A percentile compares a stretch with the other conserved stretches of the same genome.
Evolutionary conservation across 768 basidiomycete genomes (phyloP).

Genomic region (Pisolithus marmoratus): DNA sequence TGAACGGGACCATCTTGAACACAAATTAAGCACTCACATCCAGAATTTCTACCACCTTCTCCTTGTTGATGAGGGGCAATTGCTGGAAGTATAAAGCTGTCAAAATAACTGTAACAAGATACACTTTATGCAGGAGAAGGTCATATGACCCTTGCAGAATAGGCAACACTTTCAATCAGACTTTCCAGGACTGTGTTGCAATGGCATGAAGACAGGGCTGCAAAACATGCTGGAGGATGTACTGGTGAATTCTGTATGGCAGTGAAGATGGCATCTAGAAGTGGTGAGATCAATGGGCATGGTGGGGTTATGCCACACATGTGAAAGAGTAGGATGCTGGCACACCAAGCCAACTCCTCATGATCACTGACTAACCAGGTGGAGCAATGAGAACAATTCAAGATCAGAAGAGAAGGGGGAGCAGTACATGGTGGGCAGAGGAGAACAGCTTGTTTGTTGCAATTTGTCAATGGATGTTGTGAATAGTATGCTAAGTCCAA

Average conservation of each 20-base stretch:
- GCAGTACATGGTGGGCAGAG: too few species aligned
- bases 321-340: slow-evolving; percentile 66
- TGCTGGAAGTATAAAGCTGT: slow-evolving; percentile 86
- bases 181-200: slow-evolving; percentile 73
- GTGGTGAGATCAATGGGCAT: slow-evolving; percentile 54
- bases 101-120: not conserved
- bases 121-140: not conserved
- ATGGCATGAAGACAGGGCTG: slow-evolving; percentile 1
- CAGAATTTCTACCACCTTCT: slow-evolving; percentile 71
- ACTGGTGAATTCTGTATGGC: slow-evolving; percentile 75
- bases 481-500: too few species aligned
- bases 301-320: slow-evolving; percentile 87
- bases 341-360: slow-evolving; percentile 59
- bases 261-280: slow-evolving; percentile 68
- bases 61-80: slow-evolving; percentile 71
- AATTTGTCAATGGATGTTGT: too few species aligned
- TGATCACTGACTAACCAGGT: slow-evolving; percentile 57
- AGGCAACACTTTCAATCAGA: slow-evolving; percentile 80
- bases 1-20: not conserved
- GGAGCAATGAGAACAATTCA: slow-evolving; percentile 1
- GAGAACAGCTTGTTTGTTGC: too few species aligned
- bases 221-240: slow-evolving; percentile 20
- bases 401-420: too few species aligned
- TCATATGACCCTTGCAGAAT: slow-evolving; percentile 60
- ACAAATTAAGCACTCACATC: slow-evolving; percentile 43